Evolutionary conservation across 2,329 filamentous ascomycete genomes (phyloP), one percentile per base, ranked within the genome.

Genomic region (Leptographium radiaticola): DNA sequence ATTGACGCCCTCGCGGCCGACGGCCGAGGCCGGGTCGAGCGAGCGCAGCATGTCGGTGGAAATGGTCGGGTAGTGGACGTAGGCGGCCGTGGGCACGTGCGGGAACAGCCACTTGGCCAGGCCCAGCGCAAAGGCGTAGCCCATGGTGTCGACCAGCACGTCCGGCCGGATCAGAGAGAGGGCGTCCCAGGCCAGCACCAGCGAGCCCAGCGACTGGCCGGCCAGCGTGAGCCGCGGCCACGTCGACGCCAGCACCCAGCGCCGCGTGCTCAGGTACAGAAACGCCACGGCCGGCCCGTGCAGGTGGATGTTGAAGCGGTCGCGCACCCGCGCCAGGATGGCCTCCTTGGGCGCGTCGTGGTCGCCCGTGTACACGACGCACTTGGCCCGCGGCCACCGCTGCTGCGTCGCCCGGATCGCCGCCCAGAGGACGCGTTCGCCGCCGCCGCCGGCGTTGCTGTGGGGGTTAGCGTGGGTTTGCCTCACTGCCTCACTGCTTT

Each of bases 31-130:
- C 10, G 86, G 80, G 60, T 89, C 80, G 6, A 96, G 80, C 18
- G 87, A 91, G 25, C 81, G 78, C 5, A 98, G 80, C 93, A 98
- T 98, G 64, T 98, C 93, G 51, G 89, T 98, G 4, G 90, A 96
- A 53, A 98, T 98, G 54, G 91, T 97, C 1, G 93, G 93, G 66
- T 97, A 98, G 70, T 98, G 93, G 1, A 97, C 90, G 65, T 98
- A 98, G 52, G 93, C 90, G 47, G 81, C 89, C 0, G 89, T 96
- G 0, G 91, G 87, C 1, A 96, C 79, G 39, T 71, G 68, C 0
- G 79, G 85, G 65, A 97, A 97, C 30, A 97, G 74, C 58, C 86
- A 77, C 65, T 89, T 93, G 67, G 77, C 86, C 4, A 96, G 75
- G 10, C 87, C 89, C 12, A 95, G 78, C 0, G 87, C 80, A 65